A percentile compares a stretch with the other conserved stretches of the same genome.
Evolutionary conservation across 2,329 filamentous ascomycete species (phyloP).

Genomic region (Tolypocladium cylindrosporum): DNA sequence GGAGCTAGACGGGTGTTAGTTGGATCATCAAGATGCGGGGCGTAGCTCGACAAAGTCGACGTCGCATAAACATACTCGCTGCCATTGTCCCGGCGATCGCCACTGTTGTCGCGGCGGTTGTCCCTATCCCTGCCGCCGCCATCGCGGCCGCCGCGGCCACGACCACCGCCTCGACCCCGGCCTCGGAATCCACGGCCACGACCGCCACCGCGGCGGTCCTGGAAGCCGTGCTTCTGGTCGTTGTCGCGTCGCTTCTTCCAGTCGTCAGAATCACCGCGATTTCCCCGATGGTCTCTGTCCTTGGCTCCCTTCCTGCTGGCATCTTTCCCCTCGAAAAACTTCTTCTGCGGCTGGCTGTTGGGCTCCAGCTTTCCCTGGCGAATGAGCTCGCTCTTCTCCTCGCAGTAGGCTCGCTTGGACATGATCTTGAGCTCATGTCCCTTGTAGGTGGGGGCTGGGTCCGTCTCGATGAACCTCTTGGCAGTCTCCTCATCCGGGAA

Average conservation of each 20-base stretch:
- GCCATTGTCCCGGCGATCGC: constrained; percentile 17
- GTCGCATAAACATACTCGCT: constrained; percentile 18
- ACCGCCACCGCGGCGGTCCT: constrained; percentile 33
- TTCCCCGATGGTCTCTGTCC: constrained; percentile 24
- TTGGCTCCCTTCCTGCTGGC: constrained; percentile 19
- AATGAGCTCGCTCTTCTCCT: constrained; percentile 66
- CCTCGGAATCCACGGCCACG: constrained; percentile 29
- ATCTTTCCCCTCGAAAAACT: constrained; percentile 41
- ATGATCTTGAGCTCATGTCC: constrained; percentile 70
- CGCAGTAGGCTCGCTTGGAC: constrained; percentile 79
- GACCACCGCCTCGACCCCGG: constrained; percentile 30
- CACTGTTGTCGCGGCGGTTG: constrained; percentile 7
- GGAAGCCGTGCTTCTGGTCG: constrained; percentile 51
- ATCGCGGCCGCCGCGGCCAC: constrained; percentile 24
- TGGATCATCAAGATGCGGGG: not conserved
- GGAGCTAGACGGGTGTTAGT: constrained; percentile 11
- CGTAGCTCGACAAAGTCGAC: not conserved
- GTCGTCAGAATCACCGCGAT: constrained; percentile 38
- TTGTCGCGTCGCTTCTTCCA: constrained; percentile 56
- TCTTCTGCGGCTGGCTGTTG: constrained; percentile 29
- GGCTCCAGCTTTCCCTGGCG: constrained; percentile 59
- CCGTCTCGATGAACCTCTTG: constrained; percentile 68
- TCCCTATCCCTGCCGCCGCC: constrained; percentile 22
- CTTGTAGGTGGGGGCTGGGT: constrained; percentile 78
- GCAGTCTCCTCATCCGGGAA: constrained; percentile 72